Evolutionary conservation across 2,329 filamentous ascomycete species (phyloP), one percentile per base, ranked within the genome.

Genomic region (Colletotrichum noveboracense): DNA sequence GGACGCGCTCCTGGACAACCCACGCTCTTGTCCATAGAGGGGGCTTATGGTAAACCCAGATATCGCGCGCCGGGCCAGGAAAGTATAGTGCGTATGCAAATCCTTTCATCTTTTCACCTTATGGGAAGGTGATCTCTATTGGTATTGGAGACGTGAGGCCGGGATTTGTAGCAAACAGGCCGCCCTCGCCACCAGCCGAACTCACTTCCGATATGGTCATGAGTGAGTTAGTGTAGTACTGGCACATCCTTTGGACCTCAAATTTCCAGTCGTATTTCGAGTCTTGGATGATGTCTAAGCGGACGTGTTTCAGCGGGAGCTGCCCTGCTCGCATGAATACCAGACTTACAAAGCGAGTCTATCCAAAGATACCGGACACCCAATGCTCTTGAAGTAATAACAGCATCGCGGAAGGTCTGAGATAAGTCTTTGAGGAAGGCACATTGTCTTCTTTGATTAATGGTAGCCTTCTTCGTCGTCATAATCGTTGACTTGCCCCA

Each of bases 51-150:
- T 21, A 18, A 0, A 18, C 38, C 38, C 38, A 21, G 9, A 7
- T 48, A 3, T 48, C 38, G 18, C 38, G 18, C 0, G 38, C 38
- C 18, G 38, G 38, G 38, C 2, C 38, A 1, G 9, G 18, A 43
- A 43, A 43, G 5, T 43, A 43, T 6, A 43, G 18, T 43, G 9
- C 38, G 1, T 43, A 9, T 0, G 1, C 38, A 3, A 43, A 43
- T 1, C 38, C 38, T 12, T 48, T 48, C 38, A 48, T 12, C 2
- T 1, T 48, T 1, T 0, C 38, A 48, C 0, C 38, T n/a, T 21
- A 0, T 2, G 38, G 38, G 18, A 48, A 21, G 18, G 18, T 0
- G 0, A 48, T 1, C 0, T 48, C 18, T 21, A 0, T n/a, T 2
- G 18, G 38, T n/a, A 48, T 48, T 0, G 38, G 38, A n/a, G 18